Conservation (phyloP, 805 yeast species). For the Candida saitoana region DNA sequence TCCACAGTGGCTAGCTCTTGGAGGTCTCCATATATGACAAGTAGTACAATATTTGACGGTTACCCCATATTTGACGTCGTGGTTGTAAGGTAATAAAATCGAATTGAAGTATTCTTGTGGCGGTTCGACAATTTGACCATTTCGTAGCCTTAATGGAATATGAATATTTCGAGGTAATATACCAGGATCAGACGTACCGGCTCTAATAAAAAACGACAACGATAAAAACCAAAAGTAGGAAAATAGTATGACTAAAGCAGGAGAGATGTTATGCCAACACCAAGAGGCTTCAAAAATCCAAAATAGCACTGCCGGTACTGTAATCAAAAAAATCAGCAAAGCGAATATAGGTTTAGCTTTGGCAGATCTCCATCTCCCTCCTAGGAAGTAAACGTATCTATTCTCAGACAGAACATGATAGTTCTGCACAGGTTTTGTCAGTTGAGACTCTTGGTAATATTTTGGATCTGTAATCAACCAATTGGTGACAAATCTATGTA, state of each 20-base stretch:
- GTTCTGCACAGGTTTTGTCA: constrained; percentile 18
- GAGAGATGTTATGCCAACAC: constrained; percentile 55
- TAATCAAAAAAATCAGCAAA: constrained; percentile 24
- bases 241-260: constrained; percentile 53
- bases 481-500: constrained; percentile 19
- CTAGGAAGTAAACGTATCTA: constrained; percentile 51
- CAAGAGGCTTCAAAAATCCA: constrained; percentile 44
- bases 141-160: constrained; percentile 23
- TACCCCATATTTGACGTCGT: constrained; percentile 29
- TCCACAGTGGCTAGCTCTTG: constrained; percentile 65
- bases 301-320: constrained; percentile 51
- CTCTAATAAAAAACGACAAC: constrained; percentile 46
- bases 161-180: constrained; percentile 65
- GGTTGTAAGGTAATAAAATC: constrained; percentile 45
- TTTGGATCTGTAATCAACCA: constrained; percentile 29
- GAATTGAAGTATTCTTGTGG: constrained; percentile 59
- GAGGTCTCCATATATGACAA: constrained; percentile 65
- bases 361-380: constrained; percentile 57
- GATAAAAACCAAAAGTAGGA: constrained; percentile 55
- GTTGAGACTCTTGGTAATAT: constrained; percentile 8
- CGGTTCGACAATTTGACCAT: constrained; percentile 18
- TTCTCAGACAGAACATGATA: constrained; percentile 40
- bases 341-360: constrained; percentile 36
- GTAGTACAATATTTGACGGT: constrained; percentile 53
- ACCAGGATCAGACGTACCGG: constrained; percentile 64